phyloP scores from a whole-genome alignment of 495 filamentous ascomycete genomes.

The Amphirosellinia nigrospora region DNA sequence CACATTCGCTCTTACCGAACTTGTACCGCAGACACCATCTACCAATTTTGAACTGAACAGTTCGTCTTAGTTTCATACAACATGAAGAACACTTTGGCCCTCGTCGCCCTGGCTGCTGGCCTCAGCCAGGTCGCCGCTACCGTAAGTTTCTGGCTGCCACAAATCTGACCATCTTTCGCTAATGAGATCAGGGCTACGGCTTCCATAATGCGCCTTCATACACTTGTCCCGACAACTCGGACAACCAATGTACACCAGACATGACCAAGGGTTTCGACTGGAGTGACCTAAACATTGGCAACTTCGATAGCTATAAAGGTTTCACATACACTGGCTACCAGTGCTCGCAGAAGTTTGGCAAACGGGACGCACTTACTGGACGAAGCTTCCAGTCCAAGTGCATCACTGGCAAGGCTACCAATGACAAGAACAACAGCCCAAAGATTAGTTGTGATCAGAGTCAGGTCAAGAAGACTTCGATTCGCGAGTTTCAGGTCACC shows the following conservation, averaged over 20 bases:
- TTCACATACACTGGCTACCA: slow-evolving; percentile 76
- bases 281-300: slow-evolving; percentile 64
- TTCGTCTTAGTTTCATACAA: slow-evolving; percentile 35
- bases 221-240: slow-evolving; percentile 71
- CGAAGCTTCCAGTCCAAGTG: slow-evolving; percentile 63
- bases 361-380: slow-evolving; percentile 53
- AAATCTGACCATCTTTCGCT: slow-evolving; percentile 20
- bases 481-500: slow-evolving; percentile 72
- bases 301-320: slow-evolving; percentile 70
- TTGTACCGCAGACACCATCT: slow-evolving; percentile 31
- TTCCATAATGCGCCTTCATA: slow-evolving; percentile 68
- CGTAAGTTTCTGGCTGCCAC: slow-evolving; percentile 40
- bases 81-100: slow-evolving; percentile 57
- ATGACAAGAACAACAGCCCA: slow-evolving; percentile 56
- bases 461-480: slow-evolving; percentile 69
- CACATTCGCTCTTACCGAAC: slow-evolving; percentile 38
- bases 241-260: slow-evolving; percentile 74
- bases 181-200: slow-evolving; percentile 33
- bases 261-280: slow-evolving; percentile 76
- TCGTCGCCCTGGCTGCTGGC: slow-evolving; percentile 62
- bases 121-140: slow-evolving; percentile 64
- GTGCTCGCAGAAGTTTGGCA: slow-evolving; percentile 63
- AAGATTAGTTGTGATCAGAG: slow-evolving; percentile 62
- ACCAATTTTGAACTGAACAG: slow-evolving; percentile 28
- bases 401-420: slow-evolving; percentile 63